Evolutionary conservation across 108 stramenopile genomes (phyloP).

Genomic region (Nitzschia putrida): DNA sequence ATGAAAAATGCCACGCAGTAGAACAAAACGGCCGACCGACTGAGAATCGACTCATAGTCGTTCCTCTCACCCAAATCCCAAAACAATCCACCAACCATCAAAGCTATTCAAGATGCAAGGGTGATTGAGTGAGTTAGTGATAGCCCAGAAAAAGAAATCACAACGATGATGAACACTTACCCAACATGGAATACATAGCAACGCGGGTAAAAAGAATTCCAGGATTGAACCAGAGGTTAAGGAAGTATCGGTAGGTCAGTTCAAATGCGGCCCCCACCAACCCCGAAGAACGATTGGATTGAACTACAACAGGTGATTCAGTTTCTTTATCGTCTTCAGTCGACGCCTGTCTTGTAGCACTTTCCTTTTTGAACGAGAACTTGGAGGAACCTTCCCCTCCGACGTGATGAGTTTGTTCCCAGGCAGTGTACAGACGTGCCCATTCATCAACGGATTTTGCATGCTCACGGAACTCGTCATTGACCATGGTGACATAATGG

Average conservation of each 20-base stretch:
- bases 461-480: slow-evolving; percentile 51
- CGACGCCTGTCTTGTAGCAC: too few species aligned
- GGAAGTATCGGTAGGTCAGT: too few species aligned
- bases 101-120: slow-evolving; percentile 5
- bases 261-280: slow-evolving; percentile 21
- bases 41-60: slow-evolving; percentile 34
- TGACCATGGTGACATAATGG: slow-evolving; percentile 41
- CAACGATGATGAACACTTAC: background rate
- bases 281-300: too few species aligned
- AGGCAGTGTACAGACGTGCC: slow-evolving; percentile 21
- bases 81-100: slow-evolving; percentile 51
- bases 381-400: slow-evolving; percentile 12
- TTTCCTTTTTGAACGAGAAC: too few species aligned
- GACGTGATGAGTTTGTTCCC: slow-evolving; percentile 18
- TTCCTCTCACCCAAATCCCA: slow-evolving; percentile 40
- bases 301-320: too few species aligned
- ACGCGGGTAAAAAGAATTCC: slow-evolving; percentile 59
- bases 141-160: background rate
- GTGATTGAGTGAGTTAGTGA: background rate
- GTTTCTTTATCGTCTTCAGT: too few species aligned
- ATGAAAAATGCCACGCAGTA: slow-evolving; percentile 69
- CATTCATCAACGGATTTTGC: slow-evolving; percentile 43
- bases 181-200: slow-evolving; percentile 54
- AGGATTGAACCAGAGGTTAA: slow-evolving; percentile 58
- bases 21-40: slow-evolving; percentile 48